phyloP scores from a whole-genome alignment of 2,329 filamentous ascomycete species.

The Colletotrichum tabaci region DNA sequence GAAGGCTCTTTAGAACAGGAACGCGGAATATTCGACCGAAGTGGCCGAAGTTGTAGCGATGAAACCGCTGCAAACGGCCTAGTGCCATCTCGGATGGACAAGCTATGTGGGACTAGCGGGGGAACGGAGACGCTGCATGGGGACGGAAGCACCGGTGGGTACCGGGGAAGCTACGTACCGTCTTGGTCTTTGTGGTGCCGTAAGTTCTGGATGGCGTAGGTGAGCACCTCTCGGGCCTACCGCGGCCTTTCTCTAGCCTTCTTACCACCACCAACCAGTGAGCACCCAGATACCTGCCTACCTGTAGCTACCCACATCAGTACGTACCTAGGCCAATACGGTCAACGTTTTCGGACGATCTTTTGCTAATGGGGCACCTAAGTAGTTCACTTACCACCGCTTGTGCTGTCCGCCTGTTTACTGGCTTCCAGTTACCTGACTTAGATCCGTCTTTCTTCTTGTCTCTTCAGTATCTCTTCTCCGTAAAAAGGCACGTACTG shows the following conservation, averaged over 20 bases:
- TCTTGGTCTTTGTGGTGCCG: not conserved
- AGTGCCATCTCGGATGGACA: conserved; percentile 19
- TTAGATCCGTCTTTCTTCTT: too few relatives aligned
- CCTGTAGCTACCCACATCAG: too few relatives aligned
- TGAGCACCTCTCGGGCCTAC: conserved; percentile 30
- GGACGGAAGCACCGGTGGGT: not conserved
- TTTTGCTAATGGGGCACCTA: too few relatives aligned
- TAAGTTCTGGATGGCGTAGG: conserved; percentile 6
- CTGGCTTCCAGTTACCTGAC: too few relatives aligned
- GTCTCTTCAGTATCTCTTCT: too few relatives aligned
- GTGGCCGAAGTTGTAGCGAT: conserved; percentile 39
- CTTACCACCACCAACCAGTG: not conserved
- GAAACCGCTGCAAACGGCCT: conserved; percentile 13
- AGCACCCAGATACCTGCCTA: too few relatives aligned
- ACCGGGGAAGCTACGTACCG: conserved; percentile 9
- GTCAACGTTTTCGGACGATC: too few relatives aligned
- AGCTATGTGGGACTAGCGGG: conserved; percentile 18
- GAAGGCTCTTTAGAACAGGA: not conserved
- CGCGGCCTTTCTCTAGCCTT: conserved; percentile 29
- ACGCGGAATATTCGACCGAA: conserved; percentile 34
- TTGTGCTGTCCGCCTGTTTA: too few relatives aligned
- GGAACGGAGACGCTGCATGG: conserved; percentile 17
- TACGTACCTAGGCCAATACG: too few relatives aligned
- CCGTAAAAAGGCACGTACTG: too few relatives aligned
- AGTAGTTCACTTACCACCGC: too few relatives aligned